Conservation (phyloP, 495 filamentous ascomycete genomes). For the Cairneyella variabilis region DNA sequence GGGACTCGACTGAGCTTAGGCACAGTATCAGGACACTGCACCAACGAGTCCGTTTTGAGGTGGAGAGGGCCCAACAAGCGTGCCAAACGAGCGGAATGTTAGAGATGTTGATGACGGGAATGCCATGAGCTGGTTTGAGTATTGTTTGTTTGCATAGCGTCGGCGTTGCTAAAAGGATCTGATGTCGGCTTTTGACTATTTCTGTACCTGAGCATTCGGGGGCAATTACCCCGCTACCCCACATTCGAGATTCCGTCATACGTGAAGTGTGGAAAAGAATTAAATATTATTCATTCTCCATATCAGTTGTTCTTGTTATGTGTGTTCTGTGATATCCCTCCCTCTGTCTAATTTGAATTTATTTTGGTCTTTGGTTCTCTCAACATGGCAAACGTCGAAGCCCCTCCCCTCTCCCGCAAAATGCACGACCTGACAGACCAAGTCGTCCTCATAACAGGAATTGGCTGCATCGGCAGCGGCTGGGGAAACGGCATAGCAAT, state of each 20-base stretch:
- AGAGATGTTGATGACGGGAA: slow-evolving; percentile 59
- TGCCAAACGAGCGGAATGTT: slow-evolving; percentile 80
- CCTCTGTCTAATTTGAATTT: too few relatives aligned
- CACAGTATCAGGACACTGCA: slow-evolving; percentile 59
- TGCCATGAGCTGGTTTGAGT: slow-evolving; percentile 6
- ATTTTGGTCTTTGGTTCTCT: too few relatives aligned
- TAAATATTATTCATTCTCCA: too few relatives aligned
- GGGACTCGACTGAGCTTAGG: slow-evolving; percentile 69
- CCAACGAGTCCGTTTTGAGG: slow-evolving; percentile 65
- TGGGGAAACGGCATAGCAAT: slow-evolving; percentile 50
- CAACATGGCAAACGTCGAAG: slow-evolving; percentile 21
- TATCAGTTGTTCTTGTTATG: too few relatives aligned
- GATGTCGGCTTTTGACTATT: background rate
- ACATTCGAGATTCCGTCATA: slow-evolving; percentile 14
- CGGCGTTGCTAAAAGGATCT: slow-evolving; percentile 28
- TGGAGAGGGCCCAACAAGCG: slow-evolving; percentile 76
- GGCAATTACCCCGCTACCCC: slow-evolving; percentile 13
- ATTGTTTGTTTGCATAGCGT: slow-evolving; percentile 38
- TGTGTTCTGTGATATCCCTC: too few relatives aligned
- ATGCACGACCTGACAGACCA: slow-evolving; percentile 40
- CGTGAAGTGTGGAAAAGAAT: too few relatives aligned
- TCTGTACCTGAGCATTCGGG: slow-evolving; percentile 1
- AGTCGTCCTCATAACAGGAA: slow-evolving; percentile 47
- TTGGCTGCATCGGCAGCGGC: slow-evolving; percentile 39
- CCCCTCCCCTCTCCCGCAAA: slow-evolving; percentile 19